phyloP scores from a whole-genome alignment of 257 asterid genomes.

The Penstemon eatonii region DNA sequence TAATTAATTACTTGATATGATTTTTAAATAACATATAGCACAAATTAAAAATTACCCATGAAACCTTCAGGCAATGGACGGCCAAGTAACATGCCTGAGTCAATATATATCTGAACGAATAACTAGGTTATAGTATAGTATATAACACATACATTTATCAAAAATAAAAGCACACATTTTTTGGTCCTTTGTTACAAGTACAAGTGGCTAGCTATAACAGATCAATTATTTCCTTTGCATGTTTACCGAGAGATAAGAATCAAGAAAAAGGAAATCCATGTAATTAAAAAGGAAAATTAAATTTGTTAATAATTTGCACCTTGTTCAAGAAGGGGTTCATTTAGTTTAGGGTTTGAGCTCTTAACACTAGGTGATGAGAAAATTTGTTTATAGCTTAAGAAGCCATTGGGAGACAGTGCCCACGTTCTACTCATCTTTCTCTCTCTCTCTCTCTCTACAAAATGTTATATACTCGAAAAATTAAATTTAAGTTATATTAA shows the following conservation, averaged over 20 bases:
- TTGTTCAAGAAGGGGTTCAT: conserved; percentile 41
- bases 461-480: conserved; percentile 28
- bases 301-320: conserved; percentile 32
- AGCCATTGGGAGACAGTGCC: conserved; percentile 64
- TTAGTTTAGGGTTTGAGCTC: conserved; percentile 59
- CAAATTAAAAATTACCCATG: conserved; percentile 22
- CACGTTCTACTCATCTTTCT: conserved; percentile 78
- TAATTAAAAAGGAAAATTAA: not conserved
- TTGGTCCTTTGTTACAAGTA: conserved; percentile 21
- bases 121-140: conserved; percentile 30
- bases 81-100: conserved; percentile 35
- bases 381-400: conserved; percentile 35
- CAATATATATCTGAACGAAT: conserved; percentile 32
- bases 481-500: not conserved
- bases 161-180: conserved; percentile 25
- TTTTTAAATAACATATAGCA: not conserved
- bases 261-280: conserved; percentile 9
- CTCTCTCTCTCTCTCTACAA: conserved; percentile 31
- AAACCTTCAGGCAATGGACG: conserved; percentile 33
- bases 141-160: conserved; percentile 19
- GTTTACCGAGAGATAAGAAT: conserved; percentile 40
- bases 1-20: not conserved
- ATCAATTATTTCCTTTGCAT: conserved; percentile 4
- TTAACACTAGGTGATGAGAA: conserved; percentile 71
- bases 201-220: conserved; percentile 31